A percentile compares a stretch with the other conserved stretches of the same genome.
These are phyloP conservation scores for Fomitopsis pinicola DNA, from an alignment of 1,284 basidiomycete genomes.

Conservation along the genomic window DNA sequence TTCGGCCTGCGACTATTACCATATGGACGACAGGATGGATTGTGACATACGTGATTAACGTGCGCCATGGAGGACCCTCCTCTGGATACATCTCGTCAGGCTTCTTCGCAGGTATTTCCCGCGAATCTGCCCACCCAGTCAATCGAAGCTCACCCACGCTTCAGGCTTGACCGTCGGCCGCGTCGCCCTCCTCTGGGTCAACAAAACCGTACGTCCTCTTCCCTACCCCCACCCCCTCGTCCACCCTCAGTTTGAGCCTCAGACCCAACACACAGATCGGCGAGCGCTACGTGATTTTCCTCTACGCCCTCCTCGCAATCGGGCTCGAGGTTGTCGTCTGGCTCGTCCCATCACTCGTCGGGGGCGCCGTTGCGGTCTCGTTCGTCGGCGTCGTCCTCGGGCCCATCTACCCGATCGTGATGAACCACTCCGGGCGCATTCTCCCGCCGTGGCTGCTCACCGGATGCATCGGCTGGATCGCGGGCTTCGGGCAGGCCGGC, in stretches of 20 bases:
- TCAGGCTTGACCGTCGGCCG: slow-evolving; percentile 40
- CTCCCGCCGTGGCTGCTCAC: slow-evolving; percentile 50
- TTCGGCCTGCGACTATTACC: too few species aligned
- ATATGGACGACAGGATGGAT: slow-evolving; percentile 38
- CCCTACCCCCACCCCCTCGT: not conserved
- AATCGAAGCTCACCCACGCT: not conserved
- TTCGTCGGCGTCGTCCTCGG: slow-evolving; percentile 47
- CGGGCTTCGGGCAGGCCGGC: slow-evolving; percentile 49
- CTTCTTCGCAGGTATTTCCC: slow-evolving; percentile 41
- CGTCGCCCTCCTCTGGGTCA: slow-evolving; percentile 44
- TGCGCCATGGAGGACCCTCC: slow-evolving; percentile 41
- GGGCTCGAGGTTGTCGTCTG: slow-evolving; percentile 54
- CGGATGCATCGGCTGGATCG: slow-evolving; percentile 56
- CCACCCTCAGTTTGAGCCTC: not conserved
- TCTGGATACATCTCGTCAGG: slow-evolving; percentile 49
- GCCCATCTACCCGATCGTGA: slow-evolving; percentile 53
- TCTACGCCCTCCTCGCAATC: slow-evolving; percentile 35
- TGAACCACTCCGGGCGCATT: slow-evolving; percentile 44
- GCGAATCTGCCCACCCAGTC: not conserved
- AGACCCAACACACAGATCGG: slow-evolving; percentile 29
- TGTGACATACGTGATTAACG: slow-evolving; percentile 45
- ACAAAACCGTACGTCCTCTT: slow-evolving; percentile 34
- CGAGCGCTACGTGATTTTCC: slow-evolving; percentile 35
- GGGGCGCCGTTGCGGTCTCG: slow-evolving; percentile 48
- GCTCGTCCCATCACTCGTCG: slow-evolving; percentile 54